These are phyloP conservation scores for Pseudonitzschia multistriata DNA, from an alignment of 108 stramenopile genomes.

Conservation along the genomic window DNA sequence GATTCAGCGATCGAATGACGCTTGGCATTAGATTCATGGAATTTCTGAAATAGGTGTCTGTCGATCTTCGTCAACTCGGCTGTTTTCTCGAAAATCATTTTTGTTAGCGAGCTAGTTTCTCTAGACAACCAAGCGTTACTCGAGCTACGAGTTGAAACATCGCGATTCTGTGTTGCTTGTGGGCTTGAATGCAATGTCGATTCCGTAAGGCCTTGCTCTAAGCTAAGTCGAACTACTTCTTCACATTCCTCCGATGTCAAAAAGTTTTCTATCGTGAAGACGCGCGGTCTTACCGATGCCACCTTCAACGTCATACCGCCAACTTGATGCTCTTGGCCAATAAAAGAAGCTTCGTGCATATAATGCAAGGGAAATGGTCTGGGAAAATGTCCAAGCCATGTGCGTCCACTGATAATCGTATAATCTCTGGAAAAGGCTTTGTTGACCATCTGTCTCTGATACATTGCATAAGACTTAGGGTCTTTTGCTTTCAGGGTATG, in stretches of 20 bases:
- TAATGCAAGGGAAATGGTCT: conserved; percentile 55
- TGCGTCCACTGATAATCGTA: conserved; percentile 50
- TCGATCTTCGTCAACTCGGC: conserved; percentile 78
- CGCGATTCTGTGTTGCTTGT: conserved; percentile 26
- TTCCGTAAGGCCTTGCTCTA: conserved; percentile 49
- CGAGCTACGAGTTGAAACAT: conserved; percentile 54
- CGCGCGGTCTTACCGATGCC: conserved; percentile 62
- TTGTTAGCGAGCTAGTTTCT: conserved; percentile 58
- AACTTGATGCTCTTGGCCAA: conserved; percentile 61
- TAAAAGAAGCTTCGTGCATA: conserved; percentile 64
- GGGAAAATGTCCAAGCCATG: conserved; percentile 79
- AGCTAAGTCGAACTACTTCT: conserved; percentile 51
- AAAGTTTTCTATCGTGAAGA: conserved; percentile 72
- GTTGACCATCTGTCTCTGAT: conserved; percentile 62
- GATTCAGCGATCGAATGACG: conserved; percentile 86
- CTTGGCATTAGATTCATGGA: conserved; percentile 42
- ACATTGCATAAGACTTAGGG: conserved; percentile 24
- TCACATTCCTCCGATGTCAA: conserved; percentile 65
- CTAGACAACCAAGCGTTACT: conserved; percentile 76
- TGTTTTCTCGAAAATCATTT: conserved; percentile 74
- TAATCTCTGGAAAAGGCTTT: conserved; percentile 67
- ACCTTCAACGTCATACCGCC: conserved; percentile 47
- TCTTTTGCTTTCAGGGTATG: conserved; percentile 21
- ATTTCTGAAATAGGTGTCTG: conserved; percentile 55
- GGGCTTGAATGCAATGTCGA: conserved; percentile 54